These are phyloP conservation scores for Fusarium papillatum DNA, from an alignment of 2,329 filamentous ascomycete species.

Conservation along the genomic window DNA sequence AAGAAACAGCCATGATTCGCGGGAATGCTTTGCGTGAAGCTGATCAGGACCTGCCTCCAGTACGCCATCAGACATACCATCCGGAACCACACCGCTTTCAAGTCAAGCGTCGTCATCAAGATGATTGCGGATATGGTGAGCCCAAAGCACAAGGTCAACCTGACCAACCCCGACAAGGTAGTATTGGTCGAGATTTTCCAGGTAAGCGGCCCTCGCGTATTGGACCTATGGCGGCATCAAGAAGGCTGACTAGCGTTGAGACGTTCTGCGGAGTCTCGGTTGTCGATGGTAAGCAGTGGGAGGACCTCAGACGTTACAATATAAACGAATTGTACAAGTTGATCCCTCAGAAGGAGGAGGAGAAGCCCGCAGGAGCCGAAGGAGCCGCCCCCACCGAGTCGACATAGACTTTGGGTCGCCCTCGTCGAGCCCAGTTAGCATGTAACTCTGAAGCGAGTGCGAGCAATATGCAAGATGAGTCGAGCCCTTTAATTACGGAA, in stretches of 20 bases:
- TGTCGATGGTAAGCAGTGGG: conserved; percentile 78
- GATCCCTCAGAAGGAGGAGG: conserved; percentile 33
- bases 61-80: conserved; percentile 89
- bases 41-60: conserved; percentile 56
- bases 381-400: conserved; percentile 22
- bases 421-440: conserved; percentile 17
- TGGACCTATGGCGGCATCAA: conserved; percentile 32
- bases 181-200: conserved; percentile 86
- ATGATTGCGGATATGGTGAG: conserved; percentile 77
- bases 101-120: conserved; percentile 78
- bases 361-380: conserved; percentile 28
- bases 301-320: conserved; percentile 82
- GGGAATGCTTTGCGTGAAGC: conserved; percentile 14
- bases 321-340: conserved; percentile 77
- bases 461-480: conserved; percentile 15
- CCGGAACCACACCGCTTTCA: conserved; percentile 79
- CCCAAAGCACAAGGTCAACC: conserved; percentile 79
- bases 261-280: conserved; percentile 85
- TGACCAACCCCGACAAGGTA: conserved; percentile 83
- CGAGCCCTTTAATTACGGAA: conserved; percentile 3
- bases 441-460: conserved; percentile 14
- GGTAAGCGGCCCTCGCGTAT: conserved; percentile 60
- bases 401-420: conserved; percentile 30
- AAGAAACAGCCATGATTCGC: conserved; percentile 44
- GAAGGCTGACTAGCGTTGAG: conserved; percentile 57